Base-by-base conservation (phyloP, 1,139 yeast species). In the Suhomyces terraborum region DNA sequence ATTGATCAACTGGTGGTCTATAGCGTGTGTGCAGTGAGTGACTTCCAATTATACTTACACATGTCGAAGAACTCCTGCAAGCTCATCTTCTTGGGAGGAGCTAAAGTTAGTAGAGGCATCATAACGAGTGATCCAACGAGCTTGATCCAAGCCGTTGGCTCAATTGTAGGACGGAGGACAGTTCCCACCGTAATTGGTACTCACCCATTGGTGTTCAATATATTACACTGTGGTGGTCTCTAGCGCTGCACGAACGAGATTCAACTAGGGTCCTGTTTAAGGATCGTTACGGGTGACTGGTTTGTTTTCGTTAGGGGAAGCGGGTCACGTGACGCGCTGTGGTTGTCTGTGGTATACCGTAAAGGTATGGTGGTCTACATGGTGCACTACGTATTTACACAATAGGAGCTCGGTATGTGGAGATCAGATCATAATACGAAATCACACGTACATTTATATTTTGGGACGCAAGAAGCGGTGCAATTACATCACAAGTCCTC, bases 21-120 rank as follows among this genome's bases (percentile, higher is more conserved):
- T 4, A n/a, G n/a, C n/a, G n/a, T n/a, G n/a, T n/a, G n/a, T n/a
- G n/a, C n/a, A n/a, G n/a, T n/a, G n/a, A n/a, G n/a, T n/a, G n/a
- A n/a, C n/a, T n/a, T n/a, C n/a, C n/a, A n/a, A n/a, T n/a, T 13
- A 38, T 47, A 75, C 81, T 47, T 68, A 77, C 82, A 61, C 52
- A 73, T 72, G 56, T 77, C 79, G 58, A 73, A 64, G 62, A 77
- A 77, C 63, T 77, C 82, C 53, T 73, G 73, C 41, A 75, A 65
- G 41, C 78, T 67, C 73, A 76, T 73, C 60, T 76, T 76, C 61
- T 75, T 76, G 43, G 62, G 62, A 38, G 56, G 55, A 34, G 36
- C 56, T 52, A 30, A 16, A 25, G 51, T 48, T 48, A 48, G 52
- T 47, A 47, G 18, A 17, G 18, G 20, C 3, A 2, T n/a, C n/a